Evolutionary conservation across 1,284 basidiomycete genomes (phyloP).

Genomic region (Fomitiporia mediterranea): DNA sequence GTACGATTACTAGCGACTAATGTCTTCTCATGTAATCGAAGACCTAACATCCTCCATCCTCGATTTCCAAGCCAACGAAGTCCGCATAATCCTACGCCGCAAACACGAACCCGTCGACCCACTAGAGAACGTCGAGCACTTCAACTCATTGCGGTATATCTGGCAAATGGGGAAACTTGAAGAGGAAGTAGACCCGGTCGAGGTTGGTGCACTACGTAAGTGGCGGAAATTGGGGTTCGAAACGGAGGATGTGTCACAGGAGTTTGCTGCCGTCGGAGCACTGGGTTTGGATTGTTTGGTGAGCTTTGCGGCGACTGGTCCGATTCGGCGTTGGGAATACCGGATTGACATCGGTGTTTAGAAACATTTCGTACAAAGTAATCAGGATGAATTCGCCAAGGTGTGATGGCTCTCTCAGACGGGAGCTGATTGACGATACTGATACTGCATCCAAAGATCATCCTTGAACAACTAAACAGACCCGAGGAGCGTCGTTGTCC

Average conservation of each 20-base stretch:
- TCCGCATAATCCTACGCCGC: conserved; percentile 76
- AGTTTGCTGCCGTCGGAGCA: conserved; percentile 82
- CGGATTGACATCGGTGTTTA: conserved; percentile 28
- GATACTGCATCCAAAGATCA: conserved; percentile 44
- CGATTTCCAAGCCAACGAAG: conserved; percentile 88
- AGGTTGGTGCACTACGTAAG: conserved; percentile 47
- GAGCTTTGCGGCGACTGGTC: conserved; percentile 25
- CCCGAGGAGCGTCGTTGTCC: conserved; percentile 79
- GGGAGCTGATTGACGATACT: not conserved
- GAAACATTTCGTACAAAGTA: conserved; percentile 67
- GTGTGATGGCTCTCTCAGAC: conserved; percentile 35
- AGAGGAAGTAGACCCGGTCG: conserved; percentile 41
- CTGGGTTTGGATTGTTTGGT: conserved; percentile 85
- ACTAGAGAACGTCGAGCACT: conserved; percentile 56
- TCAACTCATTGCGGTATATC: conserved; percentile 61
- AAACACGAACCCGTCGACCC: conserved; percentile 77
- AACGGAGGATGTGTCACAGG: conserved; percentile 72
- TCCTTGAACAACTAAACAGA: conserved; percentile 82
- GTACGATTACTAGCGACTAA: conserved; percentile 74
- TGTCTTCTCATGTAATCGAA: conserved; percentile 83
- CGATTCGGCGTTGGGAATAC: conserved; percentile 3
- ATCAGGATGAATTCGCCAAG: conserved; percentile 80
- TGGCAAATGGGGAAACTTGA: conserved; percentile 62
- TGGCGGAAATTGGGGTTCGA: conserved; percentile 82
- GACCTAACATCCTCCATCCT: conserved; percentile 84